Evolutionary conservation across 148 eudicot genomes (phyloP), one percentile per base, ranked within the genome.

Genomic region (Silene conica): DNA sequence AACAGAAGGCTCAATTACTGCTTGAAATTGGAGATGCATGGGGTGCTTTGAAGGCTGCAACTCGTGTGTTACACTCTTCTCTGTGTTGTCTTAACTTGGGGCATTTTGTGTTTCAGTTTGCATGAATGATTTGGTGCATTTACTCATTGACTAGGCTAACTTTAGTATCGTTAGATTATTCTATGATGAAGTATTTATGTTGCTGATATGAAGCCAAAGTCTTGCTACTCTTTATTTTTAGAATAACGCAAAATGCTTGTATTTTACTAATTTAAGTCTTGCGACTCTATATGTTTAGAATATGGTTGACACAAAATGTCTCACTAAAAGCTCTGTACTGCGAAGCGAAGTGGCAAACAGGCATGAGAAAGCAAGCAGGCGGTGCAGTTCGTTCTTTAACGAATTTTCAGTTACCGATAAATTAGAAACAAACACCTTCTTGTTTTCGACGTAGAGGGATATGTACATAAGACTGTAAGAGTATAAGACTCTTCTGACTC

Each of bases 41-140:
- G 97, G 86, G 83, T 82, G 90, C 97, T 78, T 76, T 92, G 82
- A 89, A 86, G 83, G 95, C 97, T 18, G 97, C 97, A 63, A 85
- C 87, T 71, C 86, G 97, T 92, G 78, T 61, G 82, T 55, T 26
- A 77, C 67, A 10, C 58, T 72, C 82, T 59, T 45, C 75, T 70
- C 58, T 72, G 67, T 78, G 18, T 66, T 65, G 48, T 10, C 57
- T 67, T 77, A 57, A n/a, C 54, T 57, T 45, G 69, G 48, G 63
- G 23, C 54, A 48, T 66, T 58, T 71, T 21, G 20, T 71, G 68
- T 52, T 25, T 15, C 25, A 56, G 5, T 56, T 38, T 66, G 52
- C 55, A 66, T 80, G 22, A 46, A 48, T 64, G 56, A 23, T 64
- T 46, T 71, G 22, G 19, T 41, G 45, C 57, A 59, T 67, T 63